These are phyloP conservation scores for Cydonia oblonga DNA, from an alignment of 331 rosid genomes.

Conservation along the genomic window DNA sequence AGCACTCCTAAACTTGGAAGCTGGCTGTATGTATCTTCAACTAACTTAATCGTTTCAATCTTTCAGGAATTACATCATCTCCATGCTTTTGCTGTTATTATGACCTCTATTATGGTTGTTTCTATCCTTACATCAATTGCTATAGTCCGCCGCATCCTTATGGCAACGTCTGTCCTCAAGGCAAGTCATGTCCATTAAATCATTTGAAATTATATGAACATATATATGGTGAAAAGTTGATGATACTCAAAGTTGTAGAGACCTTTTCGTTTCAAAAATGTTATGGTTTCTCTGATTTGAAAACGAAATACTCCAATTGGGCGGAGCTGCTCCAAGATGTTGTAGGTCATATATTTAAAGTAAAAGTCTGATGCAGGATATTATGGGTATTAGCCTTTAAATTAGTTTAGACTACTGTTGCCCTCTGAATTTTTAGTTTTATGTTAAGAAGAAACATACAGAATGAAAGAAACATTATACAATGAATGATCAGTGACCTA, in stretches of 20 bases:
- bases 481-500: background rate
- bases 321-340: background rate
- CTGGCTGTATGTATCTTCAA: background rate
- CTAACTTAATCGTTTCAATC: slow-evolving; percentile 12
- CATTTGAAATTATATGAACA: background rate
- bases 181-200: slow-evolving; percentile 31
- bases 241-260: background rate
- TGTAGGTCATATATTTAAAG: background rate
- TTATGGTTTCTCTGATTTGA: background rate
- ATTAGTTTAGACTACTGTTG: background rate
- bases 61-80: slow-evolving; percentile 81
- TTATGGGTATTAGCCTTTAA: background rate
- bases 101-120: slow-evolving; percentile 72
- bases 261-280: background rate
- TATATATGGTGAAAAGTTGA: background rate
- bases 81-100: slow-evolving; percentile 61
- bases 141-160: slow-evolving; percentile 80
- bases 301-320: background rate
- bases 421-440: background rate
- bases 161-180: slow-evolving; percentile 98
- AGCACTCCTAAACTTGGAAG: background rate
- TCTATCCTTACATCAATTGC: slow-evolving; percentile 88
- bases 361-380: background rate
- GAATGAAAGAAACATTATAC: background rate
- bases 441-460: background rate